These are phyloP conservation scores for Aspergillus quadrilineatus DNA, from an alignment of 2,329 filamentous ascomycete species.

Conservation along the genomic window DNA sequence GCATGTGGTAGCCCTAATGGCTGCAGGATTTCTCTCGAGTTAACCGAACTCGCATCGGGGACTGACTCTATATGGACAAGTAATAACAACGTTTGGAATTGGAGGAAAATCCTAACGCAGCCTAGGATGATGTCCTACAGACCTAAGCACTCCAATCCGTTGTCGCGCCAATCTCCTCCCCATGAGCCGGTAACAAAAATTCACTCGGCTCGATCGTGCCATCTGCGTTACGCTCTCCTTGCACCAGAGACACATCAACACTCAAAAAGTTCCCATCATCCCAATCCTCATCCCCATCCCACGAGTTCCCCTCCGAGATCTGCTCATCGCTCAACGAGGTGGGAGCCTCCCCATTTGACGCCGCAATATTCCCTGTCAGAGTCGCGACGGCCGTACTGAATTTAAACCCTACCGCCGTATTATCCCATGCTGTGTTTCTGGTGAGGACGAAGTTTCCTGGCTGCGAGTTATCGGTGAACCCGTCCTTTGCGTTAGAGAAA, in stretches of 20 bases:
- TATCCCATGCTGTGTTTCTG: constrained; percentile 21
- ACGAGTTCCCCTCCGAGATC: constrained; percentile 16
- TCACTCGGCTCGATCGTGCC: constrained; percentile 16
- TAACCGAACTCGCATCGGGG: no score
- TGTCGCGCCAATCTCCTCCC: constrained; percentile 16
- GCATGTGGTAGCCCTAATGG: no score
- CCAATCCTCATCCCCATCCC: constrained; percentile 14
- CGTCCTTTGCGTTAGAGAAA: constrained; percentile 18
- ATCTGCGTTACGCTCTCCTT: constrained; percentile 13
- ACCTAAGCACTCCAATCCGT: constrained; percentile 13
- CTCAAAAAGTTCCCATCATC: constrained; percentile 16
- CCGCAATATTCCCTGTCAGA: constrained; percentile 15
- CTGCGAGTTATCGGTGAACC: constrained; percentile 23
- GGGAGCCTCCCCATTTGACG: constrained; percentile 16
- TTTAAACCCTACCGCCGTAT: constrained; percentile 15
- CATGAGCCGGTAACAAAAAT: constrained; percentile 16
- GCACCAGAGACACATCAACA: constrained; percentile 17
- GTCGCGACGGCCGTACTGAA: constrained; percentile 17
- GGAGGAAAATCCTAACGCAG: not conserved
- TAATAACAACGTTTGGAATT: no score
- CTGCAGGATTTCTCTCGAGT: no score
- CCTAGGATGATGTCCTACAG: not conserved
- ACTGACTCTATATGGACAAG: no score
- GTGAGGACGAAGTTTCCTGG: constrained; percentile 16
- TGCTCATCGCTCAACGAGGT: constrained; percentile 13